These are phyloP conservation scores for Dendrobium chrysotoxum DNA, from an alignment of 106 monocot genomes.

Conservation along the genomic window DNA sequence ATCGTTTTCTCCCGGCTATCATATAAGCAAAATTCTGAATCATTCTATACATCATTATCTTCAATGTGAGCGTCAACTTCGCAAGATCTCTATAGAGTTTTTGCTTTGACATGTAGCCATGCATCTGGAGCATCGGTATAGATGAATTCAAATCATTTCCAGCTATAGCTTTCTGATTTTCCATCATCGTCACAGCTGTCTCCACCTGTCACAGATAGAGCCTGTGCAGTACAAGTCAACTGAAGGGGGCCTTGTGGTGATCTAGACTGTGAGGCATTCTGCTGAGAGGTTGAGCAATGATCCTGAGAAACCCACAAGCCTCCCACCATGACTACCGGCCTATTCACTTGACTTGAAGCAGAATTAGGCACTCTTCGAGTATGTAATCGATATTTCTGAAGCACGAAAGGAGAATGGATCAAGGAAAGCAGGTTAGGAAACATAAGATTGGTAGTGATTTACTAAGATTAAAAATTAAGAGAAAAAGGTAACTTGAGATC, in stretches of 20 bases:
- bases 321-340: constrained; percentile 18
- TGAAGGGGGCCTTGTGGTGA: constrained; percentile 88
- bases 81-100: background rate
- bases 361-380: constrained; percentile 41
- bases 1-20: background rate
- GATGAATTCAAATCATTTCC: constrained; percentile 36
- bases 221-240: constrained; percentile 21
- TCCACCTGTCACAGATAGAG: constrained; percentile 29
- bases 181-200: constrained; percentile 66
- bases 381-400: constrained; percentile 90
- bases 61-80: background rate
- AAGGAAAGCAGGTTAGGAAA: too few relatives aligned
- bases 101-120: background rate
- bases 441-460: too few relatives aligned
- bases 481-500: background rate
- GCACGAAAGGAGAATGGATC: background rate
- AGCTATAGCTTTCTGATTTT: constrained; percentile 69
- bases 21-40: background rate
- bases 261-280: constrained; percentile 42
- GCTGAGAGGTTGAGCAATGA: constrained; percentile 22
- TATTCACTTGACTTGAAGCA: constrained; percentile 12
- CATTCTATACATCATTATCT: background rate
- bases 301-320: constrained; percentile 38
- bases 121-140: background rate
- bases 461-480: background rate